These are phyloP conservation scores for Symmetrospora coprosmae DNA, from an alignment of 768 basidiomycete genomes.

Conservation along the genomic window DNA sequence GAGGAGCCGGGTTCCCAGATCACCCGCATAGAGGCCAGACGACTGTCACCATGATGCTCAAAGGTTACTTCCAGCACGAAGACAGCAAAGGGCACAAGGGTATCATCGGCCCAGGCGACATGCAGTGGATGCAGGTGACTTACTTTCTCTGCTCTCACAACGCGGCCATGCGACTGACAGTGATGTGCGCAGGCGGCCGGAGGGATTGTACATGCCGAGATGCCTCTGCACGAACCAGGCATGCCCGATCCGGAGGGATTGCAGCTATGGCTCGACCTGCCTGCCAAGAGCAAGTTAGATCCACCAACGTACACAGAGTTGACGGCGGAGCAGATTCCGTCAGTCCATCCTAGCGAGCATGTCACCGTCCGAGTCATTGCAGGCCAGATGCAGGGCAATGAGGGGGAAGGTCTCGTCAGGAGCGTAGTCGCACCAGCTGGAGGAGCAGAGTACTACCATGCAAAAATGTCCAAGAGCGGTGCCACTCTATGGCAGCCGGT, in stretches of 20 bases:
- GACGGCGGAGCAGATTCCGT: constrained; percentile 43
- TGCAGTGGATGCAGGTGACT: constrained; percentile 22
- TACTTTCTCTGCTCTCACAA: not conserved
- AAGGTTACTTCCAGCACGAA: constrained; percentile 63
- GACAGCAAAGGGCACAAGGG: constrained; percentile 79
- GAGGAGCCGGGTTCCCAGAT: constrained; percentile 53
- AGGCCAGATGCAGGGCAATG: constrained; percentile 69
- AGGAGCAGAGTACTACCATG: constrained; percentile 85
- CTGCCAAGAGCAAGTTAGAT: constrained; percentile 58
- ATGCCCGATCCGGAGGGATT: constrained; percentile 63
- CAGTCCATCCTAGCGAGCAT: constrained; percentile 19
- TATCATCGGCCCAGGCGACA: constrained; percentile 50
- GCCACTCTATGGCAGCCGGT: too few relatives aligned
- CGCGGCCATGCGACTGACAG: too few relatives aligned
- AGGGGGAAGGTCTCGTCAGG: constrained; percentile 36
- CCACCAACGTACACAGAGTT: constrained; percentile 73
- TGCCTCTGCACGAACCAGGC: constrained; percentile 63
- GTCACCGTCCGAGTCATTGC: constrained; percentile 67
- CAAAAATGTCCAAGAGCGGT: constrained; percentile 51
- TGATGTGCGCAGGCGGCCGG: not conserved
- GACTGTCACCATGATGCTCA: constrained; percentile 62
- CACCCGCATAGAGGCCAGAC: constrained; percentile 79
- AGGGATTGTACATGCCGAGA: constrained; percentile 38
- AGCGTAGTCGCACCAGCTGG: constrained; percentile 82
- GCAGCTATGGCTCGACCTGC: constrained; percentile 34